Conservation (phyloP, 108 stramenopile species). For the Discostella stelligeroides region DNA sequence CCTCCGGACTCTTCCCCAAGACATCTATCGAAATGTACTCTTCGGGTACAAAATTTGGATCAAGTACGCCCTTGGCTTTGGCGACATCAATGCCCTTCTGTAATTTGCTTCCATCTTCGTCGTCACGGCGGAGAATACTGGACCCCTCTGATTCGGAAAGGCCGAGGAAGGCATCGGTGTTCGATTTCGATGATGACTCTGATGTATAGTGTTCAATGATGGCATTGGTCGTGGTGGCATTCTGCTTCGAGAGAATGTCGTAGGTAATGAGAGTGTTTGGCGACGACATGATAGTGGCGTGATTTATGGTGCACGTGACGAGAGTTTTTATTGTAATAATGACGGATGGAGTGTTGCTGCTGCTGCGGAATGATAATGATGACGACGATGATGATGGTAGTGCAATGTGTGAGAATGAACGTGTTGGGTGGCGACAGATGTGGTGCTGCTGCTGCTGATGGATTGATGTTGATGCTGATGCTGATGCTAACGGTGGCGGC, state of each 20-base stretch:
- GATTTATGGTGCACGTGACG: too few relatives aligned
- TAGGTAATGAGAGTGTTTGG: slow-evolving; percentile 42
- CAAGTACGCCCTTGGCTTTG: slow-evolving; percentile 83
- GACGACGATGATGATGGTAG: neutral
- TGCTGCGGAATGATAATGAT: neutral
- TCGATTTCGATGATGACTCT: neutral
- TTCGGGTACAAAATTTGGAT: slow-evolving; percentile 73
- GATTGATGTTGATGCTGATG: slow-evolving; percentile 3
- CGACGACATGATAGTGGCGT: too few relatives aligned
- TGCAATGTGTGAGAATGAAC: neutral
- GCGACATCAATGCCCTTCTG: slow-evolving; percentile 80
- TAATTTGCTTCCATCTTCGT: slow-evolving; percentile 78
- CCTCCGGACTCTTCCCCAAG: slow-evolving; percentile 77
- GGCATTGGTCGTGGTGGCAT: slow-evolving; percentile 81
- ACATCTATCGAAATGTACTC: slow-evolving; percentile 83
- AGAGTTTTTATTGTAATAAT: too few relatives aligned
- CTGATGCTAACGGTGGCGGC: neutral
- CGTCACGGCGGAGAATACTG: slow-evolving; percentile 67
- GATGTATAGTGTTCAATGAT: slow-evolving; percentile 61
- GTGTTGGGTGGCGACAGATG: neutral
- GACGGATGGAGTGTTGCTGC: too few relatives aligned
- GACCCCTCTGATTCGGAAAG: slow-evolving; percentile 54
- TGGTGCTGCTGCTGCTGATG: neutral
- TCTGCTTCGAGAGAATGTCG: slow-evolving; percentile 61
- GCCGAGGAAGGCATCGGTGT: neutral